Percentiles rank a stretch among this genome's conserved stretches.
Evolutionary conservation across 2,329 filamentous ascomycete genomes (phyloP).

Genomic region (Dactylellina leptospora): DNA sequence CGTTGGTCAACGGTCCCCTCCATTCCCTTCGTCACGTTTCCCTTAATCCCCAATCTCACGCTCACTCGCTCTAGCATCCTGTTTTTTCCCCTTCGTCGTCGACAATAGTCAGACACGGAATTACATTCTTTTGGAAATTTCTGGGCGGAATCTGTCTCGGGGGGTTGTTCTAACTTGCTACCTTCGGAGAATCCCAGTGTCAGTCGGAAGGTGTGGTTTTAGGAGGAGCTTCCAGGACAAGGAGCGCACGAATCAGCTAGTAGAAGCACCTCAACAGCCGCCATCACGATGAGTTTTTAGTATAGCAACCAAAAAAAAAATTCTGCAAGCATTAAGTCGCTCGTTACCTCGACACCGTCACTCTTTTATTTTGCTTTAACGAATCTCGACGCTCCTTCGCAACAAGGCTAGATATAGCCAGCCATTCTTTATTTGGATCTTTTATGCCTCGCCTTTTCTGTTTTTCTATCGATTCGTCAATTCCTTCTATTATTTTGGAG

Average conservation of each 20-base stretch:
- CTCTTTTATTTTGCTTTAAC: conserved; percentile 42
- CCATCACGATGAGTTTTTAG: conserved; percentile 54
- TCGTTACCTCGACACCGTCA: conserved; percentile 42
- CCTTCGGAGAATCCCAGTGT: conserved; percentile 51
- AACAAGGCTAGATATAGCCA: conserved; percentile 26
- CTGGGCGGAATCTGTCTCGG: conserved; percentile 41
- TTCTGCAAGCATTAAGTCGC: conserved; percentile 34
- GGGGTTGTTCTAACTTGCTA: conserved; percentile 42
- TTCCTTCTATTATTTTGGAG: conserved; percentile 43
- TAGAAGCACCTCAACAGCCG: conserved; percentile 53
- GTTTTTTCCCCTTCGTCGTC: conserved; percentile 32
- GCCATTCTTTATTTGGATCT: conserved; percentile 40
- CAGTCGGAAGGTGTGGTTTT: conserved; percentile 51
- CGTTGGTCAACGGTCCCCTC: conserved; percentile 30
- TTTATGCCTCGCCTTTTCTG: conserved; percentile 22
- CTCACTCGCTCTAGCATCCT: conserved; percentile 25
- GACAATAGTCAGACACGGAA: conserved; percentile 42
- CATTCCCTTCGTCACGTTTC: conserved; percentile 52
- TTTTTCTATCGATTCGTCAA: conserved; percentile 50
- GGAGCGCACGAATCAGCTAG: conserved; percentile 51
- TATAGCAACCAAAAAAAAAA: conserved; percentile 24
- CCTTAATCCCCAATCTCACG: conserved; percentile 35
- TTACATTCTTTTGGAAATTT: conserved; percentile 52
- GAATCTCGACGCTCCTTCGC: conserved; percentile 34
- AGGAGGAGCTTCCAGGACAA: conserved; percentile 52